Percentiles rank a stretch among this genome's conserved stretches.
Evolutionary conservation across 257 asterid species (phyloP).

Genomic region (Solanum pennellii): DNA sequence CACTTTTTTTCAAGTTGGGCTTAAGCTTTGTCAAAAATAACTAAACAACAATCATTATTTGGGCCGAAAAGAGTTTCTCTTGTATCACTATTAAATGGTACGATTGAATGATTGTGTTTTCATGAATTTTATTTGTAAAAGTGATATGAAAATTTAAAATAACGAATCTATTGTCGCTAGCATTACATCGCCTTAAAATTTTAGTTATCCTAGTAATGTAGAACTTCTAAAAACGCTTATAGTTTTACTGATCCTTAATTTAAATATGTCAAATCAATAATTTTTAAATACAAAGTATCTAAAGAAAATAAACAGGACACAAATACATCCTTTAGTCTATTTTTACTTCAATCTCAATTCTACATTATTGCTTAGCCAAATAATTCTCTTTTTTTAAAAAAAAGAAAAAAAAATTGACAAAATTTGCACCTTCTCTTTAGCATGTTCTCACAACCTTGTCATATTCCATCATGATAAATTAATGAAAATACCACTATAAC

Average conservation of each 20-base stretch:
- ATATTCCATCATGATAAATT: background rate
- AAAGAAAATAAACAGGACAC: background rate
- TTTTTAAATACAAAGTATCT: background rate
- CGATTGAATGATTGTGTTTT: too few species aligned
- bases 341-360: background rate
- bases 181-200: background rate
- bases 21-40: background rate
- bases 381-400: background rate
- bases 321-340: background rate
- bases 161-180: too few species aligned
- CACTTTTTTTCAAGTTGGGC: background rate
- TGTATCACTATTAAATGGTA: background rate
- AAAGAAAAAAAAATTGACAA: background rate
- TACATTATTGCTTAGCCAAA: background rate
- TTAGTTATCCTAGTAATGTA: too few species aligned
- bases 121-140: too few species aligned
- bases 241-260: background rate
- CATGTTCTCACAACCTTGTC: background rate
- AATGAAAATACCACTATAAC: background rate
- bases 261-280: background rate
- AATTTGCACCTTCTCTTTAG: background rate
- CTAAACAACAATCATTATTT: background rate
- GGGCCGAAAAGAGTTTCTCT: background rate
- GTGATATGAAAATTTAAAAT: too few species aligned
- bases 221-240: background rate